Evolutionary conservation across 2,329 filamentous ascomycete species (phyloP).

Genomic region (Chrysoporthe deuterocubensis): DNA sequence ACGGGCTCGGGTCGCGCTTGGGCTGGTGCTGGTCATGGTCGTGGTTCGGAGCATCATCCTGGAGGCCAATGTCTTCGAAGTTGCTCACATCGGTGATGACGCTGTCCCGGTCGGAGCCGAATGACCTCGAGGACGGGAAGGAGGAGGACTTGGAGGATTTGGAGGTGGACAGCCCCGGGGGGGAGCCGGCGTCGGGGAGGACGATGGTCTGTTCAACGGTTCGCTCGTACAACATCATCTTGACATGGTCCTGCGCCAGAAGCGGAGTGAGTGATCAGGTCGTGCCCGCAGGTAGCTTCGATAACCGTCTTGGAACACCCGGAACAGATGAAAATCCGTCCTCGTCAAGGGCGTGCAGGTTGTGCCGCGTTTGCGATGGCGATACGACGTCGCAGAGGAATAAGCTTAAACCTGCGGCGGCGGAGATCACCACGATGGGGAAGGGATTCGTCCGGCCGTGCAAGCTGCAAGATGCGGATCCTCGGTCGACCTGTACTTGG

Average conservation of each 20-base stretch:
- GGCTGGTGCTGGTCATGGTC: conserved; percentile 40
- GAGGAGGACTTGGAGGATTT: conserved; percentile 93
- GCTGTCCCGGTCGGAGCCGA: conserved; percentile 69
- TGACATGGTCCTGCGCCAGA: conserved; percentile 27
- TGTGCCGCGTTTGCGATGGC: neutral
- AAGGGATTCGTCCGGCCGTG: neutral
- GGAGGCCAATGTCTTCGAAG: conserved; percentile 92
- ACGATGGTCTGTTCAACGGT: conserved; percentile 43
- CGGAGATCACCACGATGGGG: neutral
- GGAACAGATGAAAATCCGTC: neutral
- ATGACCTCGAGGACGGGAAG: conserved; percentile 69
- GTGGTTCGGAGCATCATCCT: conserved; percentile 56
- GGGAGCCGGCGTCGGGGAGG: conserved; percentile 62
- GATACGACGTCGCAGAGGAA: conserved; percentile 4
- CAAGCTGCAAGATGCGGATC: neutral
- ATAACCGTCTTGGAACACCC: neutral
- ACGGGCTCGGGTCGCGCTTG: conserved; percentile 50
- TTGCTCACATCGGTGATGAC: conserved; percentile 75
- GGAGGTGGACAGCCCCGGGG: conserved; percentile 77
- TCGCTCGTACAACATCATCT: conserved; percentile 48
- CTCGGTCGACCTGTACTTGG: conserved; percentile 1
- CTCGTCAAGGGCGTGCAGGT: neutral
- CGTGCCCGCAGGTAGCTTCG: neutral
- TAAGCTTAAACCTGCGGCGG: conserved; percentile 7
- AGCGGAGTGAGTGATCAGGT: neutral